Evolutionary conservation across 495 filamentous ascomycete species (phyloP).

Genomic region (Daldinia bambusicola): DNA sequence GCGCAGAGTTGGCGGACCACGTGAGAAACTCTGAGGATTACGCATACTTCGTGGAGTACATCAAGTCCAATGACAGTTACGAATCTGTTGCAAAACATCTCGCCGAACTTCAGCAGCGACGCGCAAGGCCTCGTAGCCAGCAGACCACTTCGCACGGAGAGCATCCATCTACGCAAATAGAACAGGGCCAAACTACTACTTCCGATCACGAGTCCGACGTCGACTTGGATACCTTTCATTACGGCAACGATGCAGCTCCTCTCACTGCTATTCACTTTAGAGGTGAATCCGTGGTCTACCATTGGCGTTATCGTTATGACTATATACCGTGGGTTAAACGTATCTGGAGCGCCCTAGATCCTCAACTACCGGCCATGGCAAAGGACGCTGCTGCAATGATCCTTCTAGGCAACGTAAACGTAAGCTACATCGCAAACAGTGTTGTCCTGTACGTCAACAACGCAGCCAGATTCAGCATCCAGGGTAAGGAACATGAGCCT

Average conservation of each 20-base stretch:
- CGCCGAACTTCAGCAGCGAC: too few relatives aligned
- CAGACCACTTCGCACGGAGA: too few relatives aligned
- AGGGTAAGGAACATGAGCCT: neutral
- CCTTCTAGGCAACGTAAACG: neutral
- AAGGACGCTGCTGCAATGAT: slow-evolving; percentile 5
- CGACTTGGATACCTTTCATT: neutral
- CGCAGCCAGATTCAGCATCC: neutral
- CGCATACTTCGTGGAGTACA: too few relatives aligned
- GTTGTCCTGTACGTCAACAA: neutral
- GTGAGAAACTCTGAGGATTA: too few relatives aligned
- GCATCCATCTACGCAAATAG: too few relatives aligned
- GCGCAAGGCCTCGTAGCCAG: too few relatives aligned
- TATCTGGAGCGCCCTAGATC: neutral
- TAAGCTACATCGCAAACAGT: neutral
- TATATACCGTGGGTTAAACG: neutral
- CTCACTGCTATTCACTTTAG: neutral
- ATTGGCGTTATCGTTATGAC: neutral
- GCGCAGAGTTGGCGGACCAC: too few relatives aligned
- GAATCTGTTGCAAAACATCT: too few relatives aligned
- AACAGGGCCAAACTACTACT: too few relatives aligned
- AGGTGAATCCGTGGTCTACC: neutral
- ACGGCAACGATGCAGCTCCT: neutral
- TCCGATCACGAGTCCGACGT: neutral
- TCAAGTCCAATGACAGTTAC: too few relatives aligned
- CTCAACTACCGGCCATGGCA: neutral